phyloP scores from a whole-genome alignment of 1,139 yeast species.

The Yamadazyma jaroonii region DNA sequence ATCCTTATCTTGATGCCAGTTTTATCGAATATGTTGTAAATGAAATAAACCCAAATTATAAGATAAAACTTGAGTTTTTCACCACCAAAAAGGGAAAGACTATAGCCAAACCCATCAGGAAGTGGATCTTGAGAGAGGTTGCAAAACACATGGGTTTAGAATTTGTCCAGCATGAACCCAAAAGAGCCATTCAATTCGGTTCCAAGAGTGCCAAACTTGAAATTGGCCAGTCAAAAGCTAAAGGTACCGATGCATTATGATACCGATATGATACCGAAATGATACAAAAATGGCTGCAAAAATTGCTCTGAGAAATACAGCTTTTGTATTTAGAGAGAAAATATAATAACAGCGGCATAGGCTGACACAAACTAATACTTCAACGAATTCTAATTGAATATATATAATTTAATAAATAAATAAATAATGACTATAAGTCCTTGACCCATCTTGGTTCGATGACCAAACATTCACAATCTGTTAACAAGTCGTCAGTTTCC shows the following conservation, averaged over 20 bases:
- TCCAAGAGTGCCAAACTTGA: conserved; percentile 93
- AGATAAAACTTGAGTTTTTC: conserved; percentile 36
- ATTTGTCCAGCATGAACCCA: conserved; percentile 71
- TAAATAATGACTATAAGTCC: conserved; percentile 20
- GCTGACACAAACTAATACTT: conserved; percentile 1
- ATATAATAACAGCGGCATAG: no score
- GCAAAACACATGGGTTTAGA: conserved; percentile 53
- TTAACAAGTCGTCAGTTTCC: conserved; percentile 24
- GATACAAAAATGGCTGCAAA: no score
- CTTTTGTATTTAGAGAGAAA: no score
- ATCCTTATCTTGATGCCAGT: conserved; percentile 74
- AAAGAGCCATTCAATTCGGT: conserved; percentile 96
- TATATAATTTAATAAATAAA: conserved; percentile 8
- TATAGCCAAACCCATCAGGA: conserved; percentile 43
- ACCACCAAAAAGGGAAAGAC: conserved; percentile 29
- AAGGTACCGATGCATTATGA: conserved; percentile 53
- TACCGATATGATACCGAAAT: no score
- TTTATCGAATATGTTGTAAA: conserved; percentile 54
- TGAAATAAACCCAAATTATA: conserved; percentile 50
- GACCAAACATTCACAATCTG: conserved; percentile 42
- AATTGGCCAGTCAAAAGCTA: conserved; percentile 60
- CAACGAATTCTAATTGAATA: neutral
- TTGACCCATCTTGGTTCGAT: conserved; percentile 49
- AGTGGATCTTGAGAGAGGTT: conserved; percentile 58
- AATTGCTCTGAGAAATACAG: no score